phyloP scores from a whole-genome alignment of 192 early-diverging fungal species.

The Coemansia sp. region DNA sequence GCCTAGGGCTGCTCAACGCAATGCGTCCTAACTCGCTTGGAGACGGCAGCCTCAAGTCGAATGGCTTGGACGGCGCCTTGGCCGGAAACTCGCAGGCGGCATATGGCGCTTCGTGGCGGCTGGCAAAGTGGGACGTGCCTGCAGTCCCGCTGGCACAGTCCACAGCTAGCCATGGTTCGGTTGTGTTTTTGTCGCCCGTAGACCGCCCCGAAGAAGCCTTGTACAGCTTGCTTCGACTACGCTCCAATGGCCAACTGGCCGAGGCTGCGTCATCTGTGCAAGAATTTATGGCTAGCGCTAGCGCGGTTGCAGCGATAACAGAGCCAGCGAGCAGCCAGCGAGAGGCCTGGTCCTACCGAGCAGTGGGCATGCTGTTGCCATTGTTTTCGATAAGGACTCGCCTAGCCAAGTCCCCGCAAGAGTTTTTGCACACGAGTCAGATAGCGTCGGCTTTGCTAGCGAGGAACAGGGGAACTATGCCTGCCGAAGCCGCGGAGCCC shows the following conservation, averaged over 20 bases:
- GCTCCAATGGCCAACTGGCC: slow-evolving; percentile 20
- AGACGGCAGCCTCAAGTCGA: neutral
- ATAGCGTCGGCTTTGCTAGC: slow-evolving; percentile 27
- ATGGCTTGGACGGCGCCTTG: neutral
- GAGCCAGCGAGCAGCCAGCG: slow-evolving; percentile 11
- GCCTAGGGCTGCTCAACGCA: slow-evolving; percentile 41
- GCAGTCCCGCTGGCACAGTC: slow-evolving; percentile 17
- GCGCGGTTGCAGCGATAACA: slow-evolving; percentile 26
- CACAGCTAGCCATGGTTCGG: neutral
- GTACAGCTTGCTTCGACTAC: slow-evolving; percentile 42
- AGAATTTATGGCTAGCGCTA: slow-evolving; percentile 23
- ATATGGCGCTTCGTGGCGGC: slow-evolving; percentile 49
- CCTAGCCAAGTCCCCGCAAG: neutral
- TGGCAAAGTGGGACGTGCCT: slow-evolving; percentile 51
- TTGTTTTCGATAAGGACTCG: slow-evolving; percentile 16
- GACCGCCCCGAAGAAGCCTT: slow-evolving; percentile 31
- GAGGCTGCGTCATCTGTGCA: slow-evolving; percentile 21
- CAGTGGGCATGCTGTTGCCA: slow-evolving; percentile 38
- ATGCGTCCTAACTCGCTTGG: slow-evolving; percentile 16
- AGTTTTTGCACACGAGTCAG: slow-evolving; percentile 29
- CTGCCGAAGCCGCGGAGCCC: slow-evolving; percentile 18
- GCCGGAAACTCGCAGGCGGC: slow-evolving; percentile 20
- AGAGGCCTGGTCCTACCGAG: slow-evolving; percentile 35
- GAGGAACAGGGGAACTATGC: slow-evolving; percentile 10
- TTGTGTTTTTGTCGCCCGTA: slow-evolving; percentile 10